Evolutionary conservation across 441 rosid species (phyloP), one percentile per base, ranked within the genome.

Genomic region (Cnidoscolus chayamansa): DNA sequence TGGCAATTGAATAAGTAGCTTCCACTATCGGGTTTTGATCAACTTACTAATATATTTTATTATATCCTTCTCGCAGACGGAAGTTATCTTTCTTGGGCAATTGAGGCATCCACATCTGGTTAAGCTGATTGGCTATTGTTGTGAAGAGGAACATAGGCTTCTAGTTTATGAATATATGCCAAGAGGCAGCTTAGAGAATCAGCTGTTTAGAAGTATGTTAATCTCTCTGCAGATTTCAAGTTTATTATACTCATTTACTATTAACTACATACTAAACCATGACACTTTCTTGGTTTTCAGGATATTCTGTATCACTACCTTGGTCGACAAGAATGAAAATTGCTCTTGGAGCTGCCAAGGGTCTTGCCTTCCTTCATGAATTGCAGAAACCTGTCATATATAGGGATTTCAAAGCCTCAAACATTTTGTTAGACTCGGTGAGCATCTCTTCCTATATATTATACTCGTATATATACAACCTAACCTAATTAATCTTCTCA

Each of bases 291-390:
- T 0, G 45, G 1, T 30, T 67, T 45, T 16, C 85, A 91, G 97
- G 89, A 81, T 87, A 83, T 80, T 80, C 89, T 0, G 78, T 77
- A 13, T 65, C 90, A 0, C 69, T 92, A 69, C 83, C 92, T 40
- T 92, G 97, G 97, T 88, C 87, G 63, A 79, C 88, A 35, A 83
- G 97, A 78, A 89, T 90, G 93, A 92, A 90, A 73, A 87, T 92
- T 57, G 94, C 92, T 1, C 74, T 87, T 17, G 96, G 89, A 72
- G 96, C 97, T 1, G 97, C 96, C 0, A 90, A 86, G 74, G 96
- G 96, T 32, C 80, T 92, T 9, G 96, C 87, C 58, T 92, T 89
- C 73, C 91, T 92, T 2, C 97, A 92, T 35, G 94, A 83, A 79
- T 85, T 77, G 40, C 90, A 92, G 54, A 90, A 89, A 67, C 94